Base-by-base conservation (phyloP, 2,329 filamentous ascomycete species). In the Davidsoniella neocaledoniae region DNA sequence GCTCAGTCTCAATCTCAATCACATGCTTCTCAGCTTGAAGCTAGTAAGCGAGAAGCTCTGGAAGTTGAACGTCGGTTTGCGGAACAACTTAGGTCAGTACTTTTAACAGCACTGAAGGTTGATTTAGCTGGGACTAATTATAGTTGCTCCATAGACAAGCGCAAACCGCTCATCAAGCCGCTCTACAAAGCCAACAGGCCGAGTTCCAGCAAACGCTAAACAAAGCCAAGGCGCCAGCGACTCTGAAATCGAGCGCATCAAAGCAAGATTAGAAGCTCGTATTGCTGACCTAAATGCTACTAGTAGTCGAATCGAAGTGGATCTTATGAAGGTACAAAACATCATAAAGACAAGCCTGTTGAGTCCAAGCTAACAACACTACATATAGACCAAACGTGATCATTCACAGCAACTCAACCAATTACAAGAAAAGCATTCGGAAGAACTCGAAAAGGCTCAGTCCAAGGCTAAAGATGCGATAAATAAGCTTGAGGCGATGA, bases 251-350 rank as follows among this genome's bases (percentile, higher is more conserved):
- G 71, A 75, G 44, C 68, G 72, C 36, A 59, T 66, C 2, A 66
- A 67, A 48, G 65, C 68, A 25, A 64, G 72, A 40, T 62, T 64
- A 23, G 79, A 83, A 41, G 76, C 74, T 1, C 78, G 84, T 57
- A 68, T 74, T 47, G 71, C 75, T n/a, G 77, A 81, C 54, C 62
- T 84, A 10, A 73, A 73, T 57, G 72, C 71, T 21, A 78, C 69
- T 1, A 70, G 82, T 25, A 74, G 72, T 49, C 70, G 72, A 42
- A 64, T 86, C 14, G 74, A 83, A 59, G 72, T 76, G 33, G 74
- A 79, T 56, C 55, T 81, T 10, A 69, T 76, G 62, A 80, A 78
- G 68, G 75, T 74, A 59, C 49, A 59, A 54, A 17, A 16, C 7
- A 8, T 17, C 17, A 23, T 4, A 21, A 43, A n/a, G 16, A 5